Conservation (phyloP, 78 protist species). For the Pigoraptor vietnamica region DNA sequence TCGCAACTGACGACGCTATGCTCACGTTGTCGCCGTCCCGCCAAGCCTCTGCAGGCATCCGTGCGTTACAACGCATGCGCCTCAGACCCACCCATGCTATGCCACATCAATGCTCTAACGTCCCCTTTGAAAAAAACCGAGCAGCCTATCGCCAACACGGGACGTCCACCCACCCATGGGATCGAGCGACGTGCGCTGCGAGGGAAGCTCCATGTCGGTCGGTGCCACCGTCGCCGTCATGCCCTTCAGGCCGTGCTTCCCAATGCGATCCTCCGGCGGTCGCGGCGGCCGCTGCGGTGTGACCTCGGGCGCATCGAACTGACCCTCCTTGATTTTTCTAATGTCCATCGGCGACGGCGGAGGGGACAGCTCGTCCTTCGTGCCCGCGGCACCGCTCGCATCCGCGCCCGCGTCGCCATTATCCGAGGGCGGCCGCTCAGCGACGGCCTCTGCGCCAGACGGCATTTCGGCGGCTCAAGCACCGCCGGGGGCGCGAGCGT, state of each 20-base stretch:
- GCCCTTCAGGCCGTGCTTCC: background rate
- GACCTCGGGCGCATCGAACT: background rate
- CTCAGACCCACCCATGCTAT: no score
- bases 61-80: no score
- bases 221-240: background rate
- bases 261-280: background rate
- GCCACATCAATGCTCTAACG: no score
- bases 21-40: background rate
- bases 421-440: no score
- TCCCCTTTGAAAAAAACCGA: no score
- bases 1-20: background rate
- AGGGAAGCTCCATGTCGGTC: background rate
- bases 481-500: no score
- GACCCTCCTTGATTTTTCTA: background rate
- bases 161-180: no score
- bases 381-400: background rate
- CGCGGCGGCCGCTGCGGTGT: background rate
- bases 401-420: background rate
- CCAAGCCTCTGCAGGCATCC: background rate
- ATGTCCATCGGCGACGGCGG: background rate
- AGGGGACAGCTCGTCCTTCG: background rate
- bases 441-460: no score
- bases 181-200: background rate
- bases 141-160: no score
- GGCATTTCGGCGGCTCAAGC: no score